phyloP scores from a whole-genome alignment of 169 alveolate species.

The Amoebophrya sp. region DNA sequence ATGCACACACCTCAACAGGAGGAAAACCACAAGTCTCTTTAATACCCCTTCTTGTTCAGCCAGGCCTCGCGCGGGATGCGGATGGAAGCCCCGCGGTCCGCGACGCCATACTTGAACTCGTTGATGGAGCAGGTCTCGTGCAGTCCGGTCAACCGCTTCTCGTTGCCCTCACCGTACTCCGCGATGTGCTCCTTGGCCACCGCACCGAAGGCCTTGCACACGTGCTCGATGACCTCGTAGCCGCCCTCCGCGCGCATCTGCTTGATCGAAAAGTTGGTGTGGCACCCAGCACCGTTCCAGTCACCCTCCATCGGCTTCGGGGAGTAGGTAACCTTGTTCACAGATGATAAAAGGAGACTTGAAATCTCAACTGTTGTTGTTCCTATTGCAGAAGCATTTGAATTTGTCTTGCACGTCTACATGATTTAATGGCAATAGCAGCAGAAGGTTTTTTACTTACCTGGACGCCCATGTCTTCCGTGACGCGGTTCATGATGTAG shows the following conservation, averaged over 20 bases:
- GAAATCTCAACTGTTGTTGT: too few relatives aligned
- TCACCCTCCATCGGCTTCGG: conserved; percentile 26
- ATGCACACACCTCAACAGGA: too few relatives aligned
- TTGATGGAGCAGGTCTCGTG: conserved; percentile 48
- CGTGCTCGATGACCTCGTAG: conserved; percentile 35
- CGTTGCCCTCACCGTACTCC: conserved; percentile 46
- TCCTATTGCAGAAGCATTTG: too few relatives aligned
- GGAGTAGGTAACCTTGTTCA: too few relatives aligned
- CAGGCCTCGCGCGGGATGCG: conserved; percentile 45
- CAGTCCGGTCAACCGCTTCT: conserved; percentile 44
- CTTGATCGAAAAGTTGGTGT: conserved; percentile 42
- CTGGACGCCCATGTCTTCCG: background rate
- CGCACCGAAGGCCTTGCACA: conserved; percentile 36
- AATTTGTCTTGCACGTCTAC: too few relatives aligned
- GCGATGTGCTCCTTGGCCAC: conserved; percentile 46
- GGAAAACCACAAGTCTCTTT: too few relatives aligned
- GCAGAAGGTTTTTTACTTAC: too few relatives aligned
- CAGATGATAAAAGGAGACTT: too few relatives aligned
- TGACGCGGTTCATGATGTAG: conserved; percentile 19
- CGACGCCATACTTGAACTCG: conserved; percentile 44
- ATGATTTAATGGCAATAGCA: too few relatives aligned
- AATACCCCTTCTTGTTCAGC: conserved; percentile 36
- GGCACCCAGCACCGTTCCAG: conserved; percentile 51
- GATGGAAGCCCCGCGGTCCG: conserved; percentile 48
- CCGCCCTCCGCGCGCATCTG: conserved; percentile 43